These are phyloP conservation scores for Mycena kentingensis DNA, from an alignment of 768 basidiomycete species.

Conservation along the genomic window DNA sequence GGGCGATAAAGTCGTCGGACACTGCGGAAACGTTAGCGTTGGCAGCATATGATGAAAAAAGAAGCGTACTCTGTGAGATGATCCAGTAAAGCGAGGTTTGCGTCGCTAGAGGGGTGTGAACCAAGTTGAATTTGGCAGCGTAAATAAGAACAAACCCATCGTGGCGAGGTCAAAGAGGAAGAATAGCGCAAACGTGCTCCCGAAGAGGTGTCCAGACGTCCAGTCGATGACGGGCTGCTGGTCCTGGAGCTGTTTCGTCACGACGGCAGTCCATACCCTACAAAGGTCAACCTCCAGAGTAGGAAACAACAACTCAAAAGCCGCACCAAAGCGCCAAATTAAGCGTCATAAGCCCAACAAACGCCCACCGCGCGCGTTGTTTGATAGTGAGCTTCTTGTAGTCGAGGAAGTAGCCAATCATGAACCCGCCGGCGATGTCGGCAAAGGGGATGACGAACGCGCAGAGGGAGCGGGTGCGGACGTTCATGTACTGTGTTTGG, in stretches of 20 bases:
- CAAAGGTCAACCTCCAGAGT: background rate
- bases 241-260: slow-evolving; percentile 35
- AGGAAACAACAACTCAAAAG: background rate
- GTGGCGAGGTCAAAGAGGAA: slow-evolving; percentile 35
- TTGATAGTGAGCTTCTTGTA: slow-evolving; percentile 31
- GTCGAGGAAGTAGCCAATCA: slow-evolving; percentile 37
- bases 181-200: slow-evolving; percentile 32
- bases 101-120: too few relatives aligned
- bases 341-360: slow-evolving; percentile 31
- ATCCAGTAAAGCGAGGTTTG: slow-evolving; percentile 37
- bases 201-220: slow-evolving; percentile 33
- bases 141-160: too few relatives aligned
- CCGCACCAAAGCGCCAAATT: slow-evolving; percentile 30
- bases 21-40: slow-evolving; percentile 17
- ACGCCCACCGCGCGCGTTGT: slow-evolving; percentile 34
- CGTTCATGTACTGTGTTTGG: slow-evolving; percentile 36
- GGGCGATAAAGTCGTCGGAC: slow-evolving; percentile 36
- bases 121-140: too few relatives aligned
- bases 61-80: slow-evolving; percentile 31
- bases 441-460: slow-evolving; percentile 9
- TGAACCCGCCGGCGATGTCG: slow-evolving; percentile 24
- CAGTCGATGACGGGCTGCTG: slow-evolving; percentile 35
- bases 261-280: slow-evolving; percentile 35
- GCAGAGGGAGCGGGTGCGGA: slow-evolving; percentile 33
- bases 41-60: background rate